These are phyloP conservation scores for Aspergillus sp. DNA, from an alignment of 2,329 filamentous ascomycete genomes.

Conservation along the genomic window DNA sequence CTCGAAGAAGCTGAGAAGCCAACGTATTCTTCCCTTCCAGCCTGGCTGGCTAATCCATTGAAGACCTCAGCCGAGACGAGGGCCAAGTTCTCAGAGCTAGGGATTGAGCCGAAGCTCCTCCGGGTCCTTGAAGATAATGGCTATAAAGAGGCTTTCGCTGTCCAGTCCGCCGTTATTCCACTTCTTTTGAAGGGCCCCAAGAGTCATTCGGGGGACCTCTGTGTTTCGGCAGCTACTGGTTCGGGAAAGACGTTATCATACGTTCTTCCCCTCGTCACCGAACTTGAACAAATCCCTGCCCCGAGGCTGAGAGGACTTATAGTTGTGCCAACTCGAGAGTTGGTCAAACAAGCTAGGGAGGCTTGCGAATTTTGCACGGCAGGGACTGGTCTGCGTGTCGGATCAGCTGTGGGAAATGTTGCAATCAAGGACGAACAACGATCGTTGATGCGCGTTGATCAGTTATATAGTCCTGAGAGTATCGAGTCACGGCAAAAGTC, in stretches of 20 bases:
- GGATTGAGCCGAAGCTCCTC: slow-evolving; percentile 61
- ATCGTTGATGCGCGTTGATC: slow-evolving; percentile 62
- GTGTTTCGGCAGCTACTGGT: slow-evolving; percentile 89
- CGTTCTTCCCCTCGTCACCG: slow-evolving; percentile 78
- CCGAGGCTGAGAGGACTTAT: slow-evolving; percentile 75
- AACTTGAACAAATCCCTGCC: slow-evolving; percentile 63
- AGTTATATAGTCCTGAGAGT: slow-evolving; percentile 65
- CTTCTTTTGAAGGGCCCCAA: slow-evolving; percentile 68
- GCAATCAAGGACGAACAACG: slow-evolving; percentile 67
- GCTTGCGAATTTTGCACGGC: slow-evolving; percentile 72
- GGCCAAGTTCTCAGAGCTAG: slow-evolving; percentile 63
- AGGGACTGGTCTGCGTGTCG: slow-evolving; percentile 73
- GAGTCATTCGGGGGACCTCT: slow-evolving; percentile 70
- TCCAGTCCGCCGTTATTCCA: slow-evolving; percentile 78
- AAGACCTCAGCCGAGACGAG: slow-evolving; percentile 62
- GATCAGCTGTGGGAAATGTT: slow-evolving; percentile 78
- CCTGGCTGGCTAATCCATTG: slow-evolving; percentile 78
- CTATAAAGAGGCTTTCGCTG: slow-evolving; percentile 71
- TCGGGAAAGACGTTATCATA: slow-evolving; percentile 96
- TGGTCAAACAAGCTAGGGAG: slow-evolving; percentile 82
- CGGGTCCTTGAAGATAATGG: slow-evolving; percentile 66
- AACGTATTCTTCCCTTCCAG: slow-evolving; percentile 74
- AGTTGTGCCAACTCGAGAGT: slow-evolving; percentile 85
- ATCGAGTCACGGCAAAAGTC: slow-evolving; percentile 51
- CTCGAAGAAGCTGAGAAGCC: slow-evolving; percentile 59